Evolutionary conservation across 495 filamentous ascomycete species (phyloP).

Genomic region (Penicillium mononematosum): DNA sequence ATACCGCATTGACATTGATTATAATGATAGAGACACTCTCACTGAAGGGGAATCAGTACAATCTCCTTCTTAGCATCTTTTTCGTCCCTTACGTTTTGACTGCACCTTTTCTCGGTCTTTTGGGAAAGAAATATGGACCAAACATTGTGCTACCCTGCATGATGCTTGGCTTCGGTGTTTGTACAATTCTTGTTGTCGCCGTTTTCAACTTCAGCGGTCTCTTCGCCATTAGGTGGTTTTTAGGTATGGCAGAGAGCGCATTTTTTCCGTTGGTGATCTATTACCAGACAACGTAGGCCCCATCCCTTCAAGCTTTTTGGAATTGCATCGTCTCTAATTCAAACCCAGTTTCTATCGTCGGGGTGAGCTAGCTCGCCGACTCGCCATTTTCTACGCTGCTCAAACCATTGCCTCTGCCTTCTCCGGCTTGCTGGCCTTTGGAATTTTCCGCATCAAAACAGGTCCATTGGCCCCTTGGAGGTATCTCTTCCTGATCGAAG

Average conservation of each 20-base stretch:
- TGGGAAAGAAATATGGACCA: slow-evolving; percentile 65
- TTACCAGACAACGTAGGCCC: slow-evolving; percentile 43
- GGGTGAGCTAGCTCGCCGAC: slow-evolving; percentile 69
- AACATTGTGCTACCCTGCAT: slow-evolving; percentile 58
- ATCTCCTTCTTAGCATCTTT: slow-evolving; percentile 66
- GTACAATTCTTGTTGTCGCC: slow-evolving; percentile 54
- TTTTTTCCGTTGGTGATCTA: slow-evolving; percentile 69
- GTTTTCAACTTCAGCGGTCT: slow-evolving; percentile 61
- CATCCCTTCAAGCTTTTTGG: not conserved
- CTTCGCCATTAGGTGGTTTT: slow-evolving; percentile 50
- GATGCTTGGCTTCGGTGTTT: slow-evolving; percentile 63
- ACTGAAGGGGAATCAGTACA: slow-evolving; percentile 61
- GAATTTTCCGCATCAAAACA: slow-evolving; percentile 68
- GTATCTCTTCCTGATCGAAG: slow-evolving; percentile 75
- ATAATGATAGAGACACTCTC: slow-evolving; percentile 32
- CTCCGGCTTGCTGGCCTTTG: slow-evolving; percentile 67
- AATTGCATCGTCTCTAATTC: not conserved
- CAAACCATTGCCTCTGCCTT: slow-evolving; percentile 70
- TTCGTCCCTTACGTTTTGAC: slow-evolving; percentile 70
- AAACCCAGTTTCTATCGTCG: slow-evolving; percentile 59
- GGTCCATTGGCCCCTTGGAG: slow-evolving; percentile 55
- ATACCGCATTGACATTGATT: not conserved
- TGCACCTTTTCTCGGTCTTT: slow-evolving; percentile 60
- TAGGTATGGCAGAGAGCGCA: slow-evolving; percentile 67
- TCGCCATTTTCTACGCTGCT: slow-evolving; percentile 74